These are phyloP conservation scores for Tremellales sp. DNA, from an alignment of 1,284 basidiomycete genomes.

Conservation along the genomic window DNA sequence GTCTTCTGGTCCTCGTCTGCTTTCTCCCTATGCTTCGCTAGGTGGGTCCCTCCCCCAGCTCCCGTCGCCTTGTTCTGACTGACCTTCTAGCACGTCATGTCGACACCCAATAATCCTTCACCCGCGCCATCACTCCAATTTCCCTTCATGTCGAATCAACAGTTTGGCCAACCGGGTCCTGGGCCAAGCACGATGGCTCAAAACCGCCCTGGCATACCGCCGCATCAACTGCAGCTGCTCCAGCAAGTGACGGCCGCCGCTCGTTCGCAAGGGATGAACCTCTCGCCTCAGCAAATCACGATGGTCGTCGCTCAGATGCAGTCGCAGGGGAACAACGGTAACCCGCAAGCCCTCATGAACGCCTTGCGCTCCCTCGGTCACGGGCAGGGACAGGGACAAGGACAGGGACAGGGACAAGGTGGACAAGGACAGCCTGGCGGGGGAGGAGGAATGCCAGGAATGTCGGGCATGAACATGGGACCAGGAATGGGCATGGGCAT, in stretches of 20 bases:
- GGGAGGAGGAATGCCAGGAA: not conserved
- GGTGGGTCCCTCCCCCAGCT: too few relatives aligned
- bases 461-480: not conserved
- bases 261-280: constrained; percentile 1
- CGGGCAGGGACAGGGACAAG: constrained; percentile 8
- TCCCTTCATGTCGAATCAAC: constrained; percentile 16
- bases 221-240: constrained; percentile 17
- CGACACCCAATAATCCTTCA: constrained; percentile 19
- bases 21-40: too few relatives aligned
- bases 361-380: constrained; percentile 14
- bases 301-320: constrained; percentile 27
- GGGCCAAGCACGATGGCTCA: constrained; percentile 29
- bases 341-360: constrained; percentile 15
- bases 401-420: constrained; percentile 8
- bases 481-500: constrained; percentile 9
- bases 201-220: constrained; percentile 5
- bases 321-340: constrained; percentile 9
- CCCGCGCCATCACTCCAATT: constrained; percentile 11
- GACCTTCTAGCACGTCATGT: too few relatives aligned
- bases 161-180: constrained; percentile 21
- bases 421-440: constrained; percentile 5
- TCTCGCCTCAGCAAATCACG: constrained; percentile 31
- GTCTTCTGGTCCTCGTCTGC: too few relatives aligned
- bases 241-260: constrained; percentile 14
- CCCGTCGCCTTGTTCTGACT: too few relatives aligned